Base-by-base conservation (phyloP, 2,329 filamentous ascomycete genomes). In the Fusarium beomiforme region DNA sequence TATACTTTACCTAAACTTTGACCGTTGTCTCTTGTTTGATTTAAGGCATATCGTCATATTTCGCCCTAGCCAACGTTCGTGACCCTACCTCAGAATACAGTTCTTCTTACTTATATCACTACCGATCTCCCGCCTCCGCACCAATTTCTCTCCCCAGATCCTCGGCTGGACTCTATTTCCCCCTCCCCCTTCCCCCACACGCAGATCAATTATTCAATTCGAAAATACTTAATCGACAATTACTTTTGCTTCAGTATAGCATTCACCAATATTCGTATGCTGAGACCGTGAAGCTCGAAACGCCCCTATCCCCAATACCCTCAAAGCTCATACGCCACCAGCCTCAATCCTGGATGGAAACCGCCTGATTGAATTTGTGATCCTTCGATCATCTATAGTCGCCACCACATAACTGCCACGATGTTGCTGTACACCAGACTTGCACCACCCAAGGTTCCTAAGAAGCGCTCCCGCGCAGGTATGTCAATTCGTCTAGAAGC, bases 371-470 rank as follows among this genome's bases (percentile, higher is more conserved):
- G 57, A 65, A 41, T 63, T 34, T 65, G 46, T 68, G 66, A 59
- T 71, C 66, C 57, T 72, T 72, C 63, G 72, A 76, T 70, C 63
- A 61, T 71, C 55, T 72, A 57, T 59, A 64, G 44, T 77, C 73
- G 66, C 72, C 67, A 59, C 58, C 49, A 67, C 53, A 61, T 58
- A 65, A 43, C 41, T 29, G 53, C 54, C 55, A 75, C 55, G 46
- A 89, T 90, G 88, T 79, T 90, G 73, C 78, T 90, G 46, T 90
- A 89, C 76, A 88, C 87, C n/a, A 85, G 83, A 78, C 79, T 86
- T 53, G 88, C 88, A 63, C 78, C 84, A 49, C 86, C 88, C n/a
- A 90, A 89, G 79, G 81, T 83, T 46, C 88, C 88, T 34, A 90
- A 89, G 79, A 85, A 82, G 75, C 84, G 88, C 59, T 90, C 88